These are phyloP conservation scores for Sporothrix schenckii DNA, from an alignment of 2,329 filamentous ascomycete genomes.

Conservation along the genomic window DNA sequence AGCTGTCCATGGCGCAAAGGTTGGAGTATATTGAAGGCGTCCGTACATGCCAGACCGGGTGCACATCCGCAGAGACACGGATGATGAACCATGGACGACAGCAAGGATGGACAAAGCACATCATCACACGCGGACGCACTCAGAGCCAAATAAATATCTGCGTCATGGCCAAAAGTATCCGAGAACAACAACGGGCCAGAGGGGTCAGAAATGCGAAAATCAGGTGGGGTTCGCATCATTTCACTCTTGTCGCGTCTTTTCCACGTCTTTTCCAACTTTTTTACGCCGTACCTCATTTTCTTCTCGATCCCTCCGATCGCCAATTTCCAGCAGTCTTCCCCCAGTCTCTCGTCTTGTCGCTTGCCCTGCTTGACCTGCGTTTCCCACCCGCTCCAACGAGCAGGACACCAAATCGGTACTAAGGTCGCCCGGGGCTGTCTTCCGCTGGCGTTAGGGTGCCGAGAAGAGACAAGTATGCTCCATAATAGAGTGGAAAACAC, in stretches of 20 bases:
- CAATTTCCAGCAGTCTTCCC: slow-evolving; percentile 9
- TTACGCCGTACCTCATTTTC: not conserved
- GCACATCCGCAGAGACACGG: slow-evolving; percentile 5
- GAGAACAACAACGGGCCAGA: not conserved
- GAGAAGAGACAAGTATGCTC: slow-evolving; percentile 20
- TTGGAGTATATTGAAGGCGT: not conserved
- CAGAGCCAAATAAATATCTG: not conserved
- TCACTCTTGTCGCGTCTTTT: slow-evolving; percentile 18
- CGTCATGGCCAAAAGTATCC: not conserved
- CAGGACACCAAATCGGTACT: slow-evolving; percentile 32
- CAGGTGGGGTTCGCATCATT: slow-evolving; percentile 17
- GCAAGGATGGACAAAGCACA: not conserved
- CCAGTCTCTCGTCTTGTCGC: not conserved
- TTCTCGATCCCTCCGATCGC: slow-evolving; percentile 8
- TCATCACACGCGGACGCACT: not conserved
- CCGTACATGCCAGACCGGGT: not conserved
- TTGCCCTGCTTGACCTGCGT: not conserved
- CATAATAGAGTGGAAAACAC: not conserved
- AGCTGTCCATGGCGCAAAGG: slow-evolving; percentile 1
- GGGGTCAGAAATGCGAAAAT: slow-evolving; percentile 4
- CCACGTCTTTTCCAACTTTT: slow-evolving; percentile 8
- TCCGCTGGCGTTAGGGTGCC: slow-evolving; percentile 35
- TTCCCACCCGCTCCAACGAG: slow-evolving; percentile 11
- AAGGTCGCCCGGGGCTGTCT: slow-evolving; percentile 34
- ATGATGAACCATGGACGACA: not conserved